These are phyloP conservation scores for Nannizziopsis barbatae DNA, from an alignment of 2,329 filamentous ascomycete genomes.

Conservation along the genomic window DNA sequence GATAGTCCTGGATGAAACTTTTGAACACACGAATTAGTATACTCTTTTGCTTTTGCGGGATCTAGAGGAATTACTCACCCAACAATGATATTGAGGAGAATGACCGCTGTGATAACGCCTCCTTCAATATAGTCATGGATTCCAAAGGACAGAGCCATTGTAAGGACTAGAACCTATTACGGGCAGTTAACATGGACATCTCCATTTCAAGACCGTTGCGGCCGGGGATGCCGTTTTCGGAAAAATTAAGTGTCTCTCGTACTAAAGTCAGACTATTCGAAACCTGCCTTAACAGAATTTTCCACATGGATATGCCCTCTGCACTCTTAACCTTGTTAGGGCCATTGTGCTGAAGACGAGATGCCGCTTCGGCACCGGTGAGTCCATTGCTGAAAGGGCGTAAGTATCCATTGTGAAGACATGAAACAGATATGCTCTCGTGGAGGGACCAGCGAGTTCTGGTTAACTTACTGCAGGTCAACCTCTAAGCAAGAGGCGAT, in stretches of 20 bases:
- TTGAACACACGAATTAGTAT: not conserved
- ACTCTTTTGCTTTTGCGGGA: not conserved
- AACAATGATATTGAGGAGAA: conserved; percentile 47
- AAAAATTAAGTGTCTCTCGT: conserved; percentile 19
- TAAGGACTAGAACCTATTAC: conserved; percentile 57
- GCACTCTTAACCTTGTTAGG: conserved; percentile 60
- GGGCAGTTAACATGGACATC: conserved; percentile 13
- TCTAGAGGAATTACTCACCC: conserved; percentile 26
- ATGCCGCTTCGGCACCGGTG: conserved; percentile 50
- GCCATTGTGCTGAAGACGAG: conserved; percentile 55
- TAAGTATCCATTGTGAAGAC: not conserved
- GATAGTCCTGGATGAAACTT: conserved; percentile 44
- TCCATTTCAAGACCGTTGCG: conserved; percentile 6
- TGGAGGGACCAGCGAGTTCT: too few species aligned
- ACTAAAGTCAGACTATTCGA: conserved; percentile 65
- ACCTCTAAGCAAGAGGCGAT: conserved; percentile 19
- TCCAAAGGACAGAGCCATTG: conserved; percentile 53
- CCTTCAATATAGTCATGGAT: conserved; percentile 49
- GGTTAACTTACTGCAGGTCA: conserved; percentile 18
- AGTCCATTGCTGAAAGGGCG: conserved; percentile 45
- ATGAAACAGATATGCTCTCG: too few species aligned
- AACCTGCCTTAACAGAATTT: conserved; percentile 65
- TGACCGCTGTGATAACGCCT: conserved; percentile 48
- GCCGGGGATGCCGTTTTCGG: conserved; percentile 14
- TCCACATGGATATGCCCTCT: conserved; percentile 60